Evolutionary conservation across 306 rosid species (phyloP).

Genomic region (Canavalia ensiformis): DNA sequence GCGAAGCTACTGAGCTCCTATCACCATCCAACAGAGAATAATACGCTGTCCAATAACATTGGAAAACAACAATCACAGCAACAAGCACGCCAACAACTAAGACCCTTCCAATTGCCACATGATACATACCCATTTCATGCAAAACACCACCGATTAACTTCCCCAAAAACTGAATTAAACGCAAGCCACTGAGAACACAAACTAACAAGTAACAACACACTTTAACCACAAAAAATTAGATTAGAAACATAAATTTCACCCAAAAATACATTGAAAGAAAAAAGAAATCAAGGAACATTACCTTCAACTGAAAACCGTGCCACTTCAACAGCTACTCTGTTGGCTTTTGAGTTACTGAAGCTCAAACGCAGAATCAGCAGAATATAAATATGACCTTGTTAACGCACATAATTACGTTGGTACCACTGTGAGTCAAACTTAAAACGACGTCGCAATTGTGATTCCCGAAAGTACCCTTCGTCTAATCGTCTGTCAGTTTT

Average conservation of each 20-base stretch:
- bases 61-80: slow-evolving; percentile 43
- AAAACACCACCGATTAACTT: slow-evolving; percentile 27
- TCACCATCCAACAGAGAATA: slow-evolving; percentile 42
- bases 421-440: background rate
- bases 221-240: background rate
- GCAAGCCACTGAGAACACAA: background rate
- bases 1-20: slow-evolving; percentile 36
- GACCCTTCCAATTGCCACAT: slow-evolving; percentile 18
- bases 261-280: background rate
- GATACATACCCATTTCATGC: slow-evolving; percentile 42
- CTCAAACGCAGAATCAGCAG: background rate
- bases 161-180: background rate
- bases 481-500: background rate
- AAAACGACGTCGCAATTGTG: slow-evolving; percentile 1
- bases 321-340: background rate
- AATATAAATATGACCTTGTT: background rate
- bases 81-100: slow-evolving; percentile 40
- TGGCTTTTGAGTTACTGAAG: too few species aligned
- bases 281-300: background rate
- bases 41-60: slow-evolving; percentile 45
- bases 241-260: background rate
- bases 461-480: slow-evolving; percentile 21
- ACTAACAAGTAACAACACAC: background rate
- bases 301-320: background rate
- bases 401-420: slow-evolving; percentile 15